These are phyloP conservation scores for Penicillium fuscoglaucum DNA, from an alignment of 2,329 filamentous ascomycete genomes.

Conservation along the genomic window DNA sequence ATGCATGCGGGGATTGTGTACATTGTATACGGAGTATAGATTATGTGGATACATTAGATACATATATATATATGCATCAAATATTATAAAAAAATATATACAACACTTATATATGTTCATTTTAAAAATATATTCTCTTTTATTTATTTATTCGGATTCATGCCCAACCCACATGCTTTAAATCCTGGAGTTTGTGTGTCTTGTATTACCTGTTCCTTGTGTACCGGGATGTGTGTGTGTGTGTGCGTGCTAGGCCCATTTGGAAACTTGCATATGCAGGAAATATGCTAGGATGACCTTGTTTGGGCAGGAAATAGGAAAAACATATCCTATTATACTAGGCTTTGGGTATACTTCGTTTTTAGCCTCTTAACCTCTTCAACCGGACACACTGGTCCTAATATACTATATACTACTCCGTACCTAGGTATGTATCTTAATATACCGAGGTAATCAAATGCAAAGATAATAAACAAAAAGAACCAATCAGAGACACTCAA, in stretches of 20 bases:
- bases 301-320: background rate
- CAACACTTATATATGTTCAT: background rate
- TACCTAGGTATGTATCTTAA: background rate
- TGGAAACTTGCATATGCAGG: constrained; percentile 11
- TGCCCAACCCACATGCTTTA: background rate
- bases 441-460: background rate
- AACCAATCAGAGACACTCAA: background rate
- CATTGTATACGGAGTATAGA: constrained; percentile 6
- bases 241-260: background rate
- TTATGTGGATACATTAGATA: background rate
- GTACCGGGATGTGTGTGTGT: background rate
- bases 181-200: background rate
- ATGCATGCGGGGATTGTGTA: constrained; percentile 23
- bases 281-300: background rate
- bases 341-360: background rate
- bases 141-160: background rate
- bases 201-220: constrained; percentile 10
- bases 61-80: background rate
- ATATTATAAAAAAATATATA: background rate
- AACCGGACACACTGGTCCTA: background rate
- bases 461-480: background rate
- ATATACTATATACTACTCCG: no score
- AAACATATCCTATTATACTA: background rate
- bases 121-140: constrained; percentile 3
- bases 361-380: background rate